Conservation (phyloP, 768 basidiomycete species). For the Hericium erinaceus region DNA sequence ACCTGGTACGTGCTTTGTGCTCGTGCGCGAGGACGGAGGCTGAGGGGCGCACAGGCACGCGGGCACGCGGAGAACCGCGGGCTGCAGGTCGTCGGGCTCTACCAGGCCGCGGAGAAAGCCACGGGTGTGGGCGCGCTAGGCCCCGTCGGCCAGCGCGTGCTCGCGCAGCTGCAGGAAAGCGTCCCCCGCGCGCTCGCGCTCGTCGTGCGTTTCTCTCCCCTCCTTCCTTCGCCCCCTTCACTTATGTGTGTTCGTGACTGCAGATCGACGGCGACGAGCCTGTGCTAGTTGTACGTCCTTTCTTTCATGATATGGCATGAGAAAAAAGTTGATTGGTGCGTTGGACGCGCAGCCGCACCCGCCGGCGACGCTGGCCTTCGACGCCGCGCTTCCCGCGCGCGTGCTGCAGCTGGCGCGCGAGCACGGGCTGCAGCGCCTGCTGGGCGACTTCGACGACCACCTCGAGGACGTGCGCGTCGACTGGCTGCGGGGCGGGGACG, state of each 20-base stretch:
- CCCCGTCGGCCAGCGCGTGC: constrained; percentile 42
- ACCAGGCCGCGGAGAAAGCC: constrained; percentile 56
- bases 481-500: constrained; percentile 33
- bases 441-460: constrained; percentile 81
- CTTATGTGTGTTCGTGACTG: not conserved
- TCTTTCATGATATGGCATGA: not conserved
- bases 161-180: constrained; percentile 59
- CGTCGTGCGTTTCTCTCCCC: constrained; percentile 36
- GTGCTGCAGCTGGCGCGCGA: constrained; percentile 44
- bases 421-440: constrained; percentile 40
- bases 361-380: constrained; percentile 2
- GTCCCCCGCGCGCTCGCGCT: constrained; percentile 58
- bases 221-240: not conserved
- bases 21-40: no score
- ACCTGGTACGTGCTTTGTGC: constrained; percentile 40
- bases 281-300: constrained; percentile 8
- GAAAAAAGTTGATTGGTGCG: no score
- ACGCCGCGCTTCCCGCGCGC: constrained; percentile 34
- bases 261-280: not conserved
- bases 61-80: constrained; percentile 47
- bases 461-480: constrained; percentile 58
- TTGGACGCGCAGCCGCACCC: not conserved
- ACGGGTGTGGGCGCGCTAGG: not conserved
- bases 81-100: constrained; percentile 59
- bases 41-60: constrained; percentile 33